These are phyloP conservation scores for Fusarium fracticaudum DNA, from an alignment of 2,329 filamentous ascomycete genomes.

Conservation along the genomic window DNA sequence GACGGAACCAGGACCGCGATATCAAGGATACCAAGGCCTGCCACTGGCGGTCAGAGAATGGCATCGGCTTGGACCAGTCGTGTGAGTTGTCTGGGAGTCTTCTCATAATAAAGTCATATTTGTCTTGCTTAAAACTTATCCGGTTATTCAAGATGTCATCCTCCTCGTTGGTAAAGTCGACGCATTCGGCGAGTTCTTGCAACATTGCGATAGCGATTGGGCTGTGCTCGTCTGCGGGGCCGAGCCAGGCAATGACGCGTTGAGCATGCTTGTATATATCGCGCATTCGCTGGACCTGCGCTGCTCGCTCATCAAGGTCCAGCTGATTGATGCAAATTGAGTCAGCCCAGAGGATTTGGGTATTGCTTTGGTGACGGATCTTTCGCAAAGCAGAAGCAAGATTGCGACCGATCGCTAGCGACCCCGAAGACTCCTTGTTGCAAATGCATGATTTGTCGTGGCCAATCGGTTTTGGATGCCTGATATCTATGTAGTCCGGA, in stretches of 20 bases:
- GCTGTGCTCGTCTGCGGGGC: not conserved
- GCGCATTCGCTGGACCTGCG: constrained; percentile 1
- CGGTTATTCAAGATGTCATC: not conserved
- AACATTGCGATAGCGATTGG: not conserved
- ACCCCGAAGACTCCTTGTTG: not conserved
- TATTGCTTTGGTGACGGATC: not conserved
- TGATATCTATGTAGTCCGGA: not conserved
- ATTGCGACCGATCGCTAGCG: not conserved
- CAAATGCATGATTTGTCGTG: not conserved
- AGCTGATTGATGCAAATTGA: constrained; percentile 9
- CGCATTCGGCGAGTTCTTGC: not conserved
- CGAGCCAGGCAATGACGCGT: not conserved
- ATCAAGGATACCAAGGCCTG: not conserved
- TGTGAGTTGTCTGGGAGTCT: not conserved
- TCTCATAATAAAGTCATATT: not conserved
- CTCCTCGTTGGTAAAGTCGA: not conserved
- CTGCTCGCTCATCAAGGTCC: not conserved
- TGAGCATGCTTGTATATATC: not conserved
- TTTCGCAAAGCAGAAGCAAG: not conserved
- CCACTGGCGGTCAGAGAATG: not conserved
- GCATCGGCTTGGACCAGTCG: not conserved
- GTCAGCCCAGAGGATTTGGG: not conserved
- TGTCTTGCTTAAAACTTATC: not conserved
- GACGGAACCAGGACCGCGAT: not conserved
- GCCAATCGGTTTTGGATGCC: not conserved